A percentile compares a stretch with the other conserved stretches of the same genome.
Evolutionary conservation across 1,284 basidiomycete genomes (phyloP).

Genomic region (Vanrija sp.): DNA sequence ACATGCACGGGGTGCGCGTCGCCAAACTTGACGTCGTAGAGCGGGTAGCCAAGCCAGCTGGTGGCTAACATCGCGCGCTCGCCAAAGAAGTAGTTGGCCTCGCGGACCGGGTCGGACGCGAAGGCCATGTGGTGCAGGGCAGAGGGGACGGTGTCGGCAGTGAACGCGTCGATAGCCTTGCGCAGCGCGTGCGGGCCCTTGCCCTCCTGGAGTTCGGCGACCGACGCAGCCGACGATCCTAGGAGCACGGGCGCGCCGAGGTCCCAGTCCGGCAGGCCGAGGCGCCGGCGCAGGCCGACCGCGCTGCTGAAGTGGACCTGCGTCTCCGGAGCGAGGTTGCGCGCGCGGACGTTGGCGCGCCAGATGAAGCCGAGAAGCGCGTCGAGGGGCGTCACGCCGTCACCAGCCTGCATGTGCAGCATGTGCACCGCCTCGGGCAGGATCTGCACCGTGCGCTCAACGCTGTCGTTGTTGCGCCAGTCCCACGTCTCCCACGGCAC

Average conservation of each 20-base stretch:
- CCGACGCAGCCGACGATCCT: slow-evolving; percentile 13
- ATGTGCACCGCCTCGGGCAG: slow-evolving; percentile 37
- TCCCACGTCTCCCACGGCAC: slow-evolving; percentile 52
- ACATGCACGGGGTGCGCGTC: slow-evolving; percentile 33
- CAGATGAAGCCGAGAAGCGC: slow-evolving; percentile 52
- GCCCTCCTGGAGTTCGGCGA: background rate
- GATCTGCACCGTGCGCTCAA: slow-evolving; percentile 47
- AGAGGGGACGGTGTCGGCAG: slow-evolving; percentile 31
- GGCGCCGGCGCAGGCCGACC: slow-evolving; percentile 45
- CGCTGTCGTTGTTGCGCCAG: slow-evolving; percentile 31
- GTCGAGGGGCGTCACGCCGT: slow-evolving; percentile 49
- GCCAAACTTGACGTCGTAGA: slow-evolving; percentile 51
- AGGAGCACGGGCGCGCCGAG: slow-evolving; percentile 51
- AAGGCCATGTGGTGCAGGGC: slow-evolving; percentile 50
- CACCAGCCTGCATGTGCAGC: background rate
- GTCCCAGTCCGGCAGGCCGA: slow-evolving; percentile 36
- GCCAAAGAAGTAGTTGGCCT: slow-evolving; percentile 51
- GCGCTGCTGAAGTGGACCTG: slow-evolving; percentile 35
- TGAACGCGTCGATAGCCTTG: slow-evolving; percentile 32
- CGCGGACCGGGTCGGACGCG: slow-evolving; percentile 36
- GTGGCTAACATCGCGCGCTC: slow-evolving; percentile 47
- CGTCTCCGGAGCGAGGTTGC: slow-evolving; percentile 25
- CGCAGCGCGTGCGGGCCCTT: slow-evolving; percentile 43
- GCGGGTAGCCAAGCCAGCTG: slow-evolving; percentile 48
- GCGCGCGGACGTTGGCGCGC: slow-evolving; percentile 47